These are phyloP conservation scores for Vigna reflexopilosa DNA, from an alignment of 306 rosid species.

Conservation along the genomic window DNA sequence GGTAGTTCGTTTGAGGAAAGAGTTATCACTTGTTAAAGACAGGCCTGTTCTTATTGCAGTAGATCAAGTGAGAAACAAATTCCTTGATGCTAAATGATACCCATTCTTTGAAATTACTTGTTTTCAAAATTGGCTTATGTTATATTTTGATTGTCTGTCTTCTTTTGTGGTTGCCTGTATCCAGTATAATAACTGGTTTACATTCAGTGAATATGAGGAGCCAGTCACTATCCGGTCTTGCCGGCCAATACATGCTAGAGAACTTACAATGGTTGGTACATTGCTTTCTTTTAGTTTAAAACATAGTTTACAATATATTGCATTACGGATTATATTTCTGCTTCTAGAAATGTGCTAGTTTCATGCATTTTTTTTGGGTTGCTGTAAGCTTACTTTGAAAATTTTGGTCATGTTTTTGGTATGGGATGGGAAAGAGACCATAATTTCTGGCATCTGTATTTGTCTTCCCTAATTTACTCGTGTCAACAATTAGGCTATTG, in stretches of 20 bases:
- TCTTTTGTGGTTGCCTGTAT: conserved; percentile 46
- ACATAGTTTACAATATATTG: neutral
- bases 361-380: conserved; percentile 31
- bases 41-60: conserved; percentile 93
- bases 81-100: conserved; percentile 35
- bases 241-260: conserved; percentile 86
- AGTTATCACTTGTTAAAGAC: conserved; percentile 86
- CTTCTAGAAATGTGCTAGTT: conserved; percentile 11
- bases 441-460: neutral
- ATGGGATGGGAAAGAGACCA: neutral
- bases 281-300: conserved; percentile 34
- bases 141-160: conserved; percentile 27
- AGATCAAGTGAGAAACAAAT: conserved; percentile 78
- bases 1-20: conserved; percentile 90
- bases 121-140: conserved; percentile 24
- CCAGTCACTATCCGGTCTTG: conserved; percentile 84
- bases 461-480: neutral
- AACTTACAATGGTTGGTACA: conserved; percentile 77
- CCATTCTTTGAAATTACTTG: conserved; percentile 12
- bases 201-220: conserved; percentile 92
- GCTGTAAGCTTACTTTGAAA: conserved; percentile 21
- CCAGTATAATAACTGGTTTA: conserved; percentile 96
- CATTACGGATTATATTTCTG: conserved; percentile 15
- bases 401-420: conserved; percentile 20
- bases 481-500: conserved; percentile 16